A percentile compares a stretch with the other conserved stretches of the same genome.
phyloP scores from a whole-genome alignment of 306 rosid genomes.

The Prunus mume region DNA sequence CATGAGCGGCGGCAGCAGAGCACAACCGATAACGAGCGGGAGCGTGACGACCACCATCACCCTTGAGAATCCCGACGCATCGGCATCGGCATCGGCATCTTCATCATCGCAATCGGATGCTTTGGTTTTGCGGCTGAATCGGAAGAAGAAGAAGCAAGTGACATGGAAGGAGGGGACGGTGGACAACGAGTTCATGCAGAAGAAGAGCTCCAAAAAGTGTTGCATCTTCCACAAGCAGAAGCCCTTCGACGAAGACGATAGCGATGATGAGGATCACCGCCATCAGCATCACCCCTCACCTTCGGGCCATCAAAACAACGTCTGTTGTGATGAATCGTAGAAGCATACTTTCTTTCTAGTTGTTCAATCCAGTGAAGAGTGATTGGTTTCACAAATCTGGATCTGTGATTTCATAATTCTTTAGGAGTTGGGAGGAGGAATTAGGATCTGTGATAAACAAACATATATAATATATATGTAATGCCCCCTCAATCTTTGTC shows the following conservation, averaged over 20 bases:
- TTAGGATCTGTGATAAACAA: neutral
- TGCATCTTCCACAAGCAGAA: conserved; percentile 88
- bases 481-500: too few relatives aligned
- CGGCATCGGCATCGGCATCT: conserved; percentile 43
- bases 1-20: conserved; percentile 17
- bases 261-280: conserved; percentile 55
- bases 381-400: neutral
- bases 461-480: too few relatives aligned
- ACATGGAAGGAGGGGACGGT: conserved; percentile 91
- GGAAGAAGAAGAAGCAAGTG: conserved; percentile 86
- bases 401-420: neutral
- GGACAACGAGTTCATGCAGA: conserved; percentile 95
- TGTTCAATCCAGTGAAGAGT: neutral
- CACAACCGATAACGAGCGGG: neutral
- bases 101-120: conserved; percentile 47
- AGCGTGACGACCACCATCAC: conserved; percentile 49
- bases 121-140: conserved; percentile 64
- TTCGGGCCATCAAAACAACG: neutral
- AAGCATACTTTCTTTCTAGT: neutral
- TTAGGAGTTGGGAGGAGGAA: neutral
- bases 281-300: conserved; percentile 14
- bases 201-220: conserved; percentile 95
- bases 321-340: neutral
- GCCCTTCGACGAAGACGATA: conserved; percentile 84
- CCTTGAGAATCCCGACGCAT: conserved; percentile 34